Conservation (phyloP, 73 alveolate species). For the Paramecium bursaria region DNA sequence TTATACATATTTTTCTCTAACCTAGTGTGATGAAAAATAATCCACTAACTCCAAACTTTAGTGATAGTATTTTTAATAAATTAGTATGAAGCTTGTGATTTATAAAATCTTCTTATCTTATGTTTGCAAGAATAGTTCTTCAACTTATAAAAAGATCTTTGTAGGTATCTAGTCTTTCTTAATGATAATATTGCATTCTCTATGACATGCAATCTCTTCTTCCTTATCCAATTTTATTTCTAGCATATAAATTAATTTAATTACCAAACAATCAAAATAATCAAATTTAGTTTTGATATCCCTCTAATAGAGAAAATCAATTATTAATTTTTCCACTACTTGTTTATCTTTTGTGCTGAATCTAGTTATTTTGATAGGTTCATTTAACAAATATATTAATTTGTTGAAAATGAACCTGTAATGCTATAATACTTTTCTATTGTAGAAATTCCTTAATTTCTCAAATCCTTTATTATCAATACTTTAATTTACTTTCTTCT, state of each 20-base stretch:
- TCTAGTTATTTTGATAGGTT: slow-evolving; percentile 37
- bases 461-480: not conserved
- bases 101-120: slow-evolving; percentile 18
- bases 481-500: slow-evolving; percentile 5
- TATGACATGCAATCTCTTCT: not conserved
- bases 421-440: slow-evolving; percentile 14
- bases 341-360: not conserved
- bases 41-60: too few species aligned
- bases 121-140: slow-evolving; percentile 9
- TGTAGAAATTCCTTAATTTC: not conserved
- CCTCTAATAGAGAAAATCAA: not conserved
- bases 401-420: slow-evolving; percentile 30
- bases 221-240: slow-evolving; percentile 38
- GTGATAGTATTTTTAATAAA: too few species aligned
- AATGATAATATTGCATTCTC: not conserved
- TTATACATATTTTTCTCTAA: too few species aligned
- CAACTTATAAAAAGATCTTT: not conserved
- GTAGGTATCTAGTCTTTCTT: slow-evolving; percentile 7
- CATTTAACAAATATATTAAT: slow-evolving; percentile 19
- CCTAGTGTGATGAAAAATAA: too few species aligned
- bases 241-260: not conserved
- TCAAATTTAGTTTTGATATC: not conserved
- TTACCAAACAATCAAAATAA: slow-evolving; percentile 30
- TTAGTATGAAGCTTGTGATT: not conserved
- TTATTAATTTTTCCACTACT: not conserved